Base-by-base conservation (phyloP, 306 rosid species). In the Prunus armeniaca region DNA sequence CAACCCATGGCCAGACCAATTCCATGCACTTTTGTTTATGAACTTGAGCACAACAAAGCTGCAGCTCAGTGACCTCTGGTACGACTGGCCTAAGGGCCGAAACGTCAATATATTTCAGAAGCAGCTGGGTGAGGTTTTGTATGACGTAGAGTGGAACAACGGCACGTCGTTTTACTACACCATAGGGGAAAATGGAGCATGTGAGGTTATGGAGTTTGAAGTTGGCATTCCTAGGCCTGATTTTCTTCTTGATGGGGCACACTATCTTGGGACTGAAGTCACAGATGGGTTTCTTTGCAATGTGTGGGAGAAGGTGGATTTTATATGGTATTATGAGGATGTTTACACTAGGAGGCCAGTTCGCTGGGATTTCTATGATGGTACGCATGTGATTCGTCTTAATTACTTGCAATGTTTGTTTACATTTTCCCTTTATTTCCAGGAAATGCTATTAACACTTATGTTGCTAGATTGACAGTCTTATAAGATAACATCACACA, bases 131-230 rank as follows among this genome's bases (percentile, higher is more conserved):
- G 81, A 73, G 47, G 11, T 78, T 1, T 20, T 68, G 24, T 87
- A 85, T 45, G 88, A 83, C 76, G 20, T 87, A 9, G 88, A 85
- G 76, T 87, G 91, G 91, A 57, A 87, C 80, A 87, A 87, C 75
- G 88, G 85, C 73, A 87, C 88, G 17, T 72, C 91, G 69, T 87
- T 63, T 73, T 87, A 84, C 78, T 87, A 72, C 82, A 75, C 87
- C 3, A 12, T 84, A 0, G 80, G 76, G 1, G 66, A 47, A 6
- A 41, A 71, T 1, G 75, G 73, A 4, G 30, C 50, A 0, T 87
- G 91, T 78, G 10, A 27, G 11, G 71, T 82, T 0, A 68, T 2
- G 57, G 57, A 8, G 1, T 87, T 72, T 34, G 88, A 17, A 75
- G 87, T 87, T 5, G 88, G 91, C 0, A 87, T 87, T 70, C 87